Percentiles rank a stretch among this genome's conserved stretches.
Evolutionary conservation across 768 basidiomycete genomes (phyloP).

Genomic region (Ephemerocybe angulata): DNA sequence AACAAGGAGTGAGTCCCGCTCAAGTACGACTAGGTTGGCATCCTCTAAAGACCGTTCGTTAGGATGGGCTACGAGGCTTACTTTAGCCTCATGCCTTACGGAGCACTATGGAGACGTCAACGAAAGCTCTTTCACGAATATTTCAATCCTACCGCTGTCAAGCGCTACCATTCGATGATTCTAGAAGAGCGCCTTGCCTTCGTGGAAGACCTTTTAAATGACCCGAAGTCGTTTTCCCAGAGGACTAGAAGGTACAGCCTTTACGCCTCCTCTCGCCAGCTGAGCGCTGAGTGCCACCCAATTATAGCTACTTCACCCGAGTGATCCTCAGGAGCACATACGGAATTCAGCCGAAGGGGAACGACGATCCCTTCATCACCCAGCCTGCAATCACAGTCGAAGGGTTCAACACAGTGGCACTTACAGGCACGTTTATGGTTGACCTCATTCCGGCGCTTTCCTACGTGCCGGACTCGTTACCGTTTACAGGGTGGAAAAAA

Average conservation of each 20-base stretch:
- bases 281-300: not conserved
- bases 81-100: conserved; percentile 16
- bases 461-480: conserved; percentile 36
- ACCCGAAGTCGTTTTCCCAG: conserved; percentile 20
- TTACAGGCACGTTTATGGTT: conserved; percentile 30
- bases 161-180: conserved; percentile 24
- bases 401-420: conserved; percentile 18
- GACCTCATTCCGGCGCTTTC: conserved; percentile 24
- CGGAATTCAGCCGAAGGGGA: not conserved
- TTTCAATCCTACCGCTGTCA: conserved; percentile 13
- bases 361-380: conserved; percentile 18
- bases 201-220: conserved; percentile 17
- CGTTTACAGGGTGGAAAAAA: conserved; percentile 42
- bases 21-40: not conserved
- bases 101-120: conserved; percentile 16
- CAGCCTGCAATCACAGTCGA: conserved; percentile 20
- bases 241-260: conserved; percentile 23
- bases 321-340: conserved; percentile 5
- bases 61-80: conserved; percentile 1
- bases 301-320: not conserved
- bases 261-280: not conserved
- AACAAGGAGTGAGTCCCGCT: conserved; percentile 16
- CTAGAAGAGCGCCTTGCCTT: conserved; percentile 19
- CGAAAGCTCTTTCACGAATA: conserved; percentile 17
- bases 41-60: not conserved